Conservation (phyloP, 495 filamentous ascomycete genomes). For the Talaromyces trachyspermus region DNA sequence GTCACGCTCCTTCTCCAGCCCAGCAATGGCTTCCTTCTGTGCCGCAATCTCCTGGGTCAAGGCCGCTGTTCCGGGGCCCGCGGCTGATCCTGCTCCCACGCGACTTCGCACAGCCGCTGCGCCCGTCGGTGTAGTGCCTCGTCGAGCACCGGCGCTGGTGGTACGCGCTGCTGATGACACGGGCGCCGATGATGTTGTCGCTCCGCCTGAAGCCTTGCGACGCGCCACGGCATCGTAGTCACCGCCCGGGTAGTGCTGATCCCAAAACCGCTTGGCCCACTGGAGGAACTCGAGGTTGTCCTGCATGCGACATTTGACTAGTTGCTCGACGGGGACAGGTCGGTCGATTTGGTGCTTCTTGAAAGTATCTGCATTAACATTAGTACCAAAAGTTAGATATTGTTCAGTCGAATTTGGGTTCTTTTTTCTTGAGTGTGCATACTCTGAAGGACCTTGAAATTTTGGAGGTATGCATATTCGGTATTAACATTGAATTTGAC, state of each 20-base stretch:
- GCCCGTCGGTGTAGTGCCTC: slow-evolving; percentile 69
- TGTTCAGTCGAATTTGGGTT: slow-evolving; percentile 2
- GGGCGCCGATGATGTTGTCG: slow-evolving; percentile 39
- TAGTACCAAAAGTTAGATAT: background rate
- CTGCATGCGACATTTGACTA: slow-evolving; percentile 98
- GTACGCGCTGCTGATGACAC: slow-evolving; percentile 34
- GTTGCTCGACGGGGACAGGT: slow-evolving; percentile 74
- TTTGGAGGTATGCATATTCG: slow-evolving; percentile 95
- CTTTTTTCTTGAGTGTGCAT: slow-evolving; percentile 5
- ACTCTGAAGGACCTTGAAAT: slow-evolving; percentile 94
- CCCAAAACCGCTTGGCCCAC: slow-evolving; percentile 94
- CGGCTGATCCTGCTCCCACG: slow-evolving; percentile 41
- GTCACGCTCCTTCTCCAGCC: slow-evolving; percentile 87
- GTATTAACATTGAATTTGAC: slow-evolving; percentile 98
- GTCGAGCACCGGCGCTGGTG: slow-evolving; percentile 48
- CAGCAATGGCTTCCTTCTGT: slow-evolving; percentile 79
- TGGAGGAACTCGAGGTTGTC: slow-evolving; percentile 99
- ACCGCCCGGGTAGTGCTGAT: slow-evolving; percentile 92
- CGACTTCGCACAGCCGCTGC: slow-evolving; percentile 39
- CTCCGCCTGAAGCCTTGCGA: slow-evolving; percentile 68
- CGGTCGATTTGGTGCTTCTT: slow-evolving; percentile 79
- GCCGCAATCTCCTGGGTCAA: slow-evolving; percentile 74
- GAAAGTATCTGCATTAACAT: slow-evolving; percentile 59
- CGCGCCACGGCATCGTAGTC: slow-evolving; percentile 88
- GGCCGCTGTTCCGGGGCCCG: slow-evolving; percentile 48